Conservation (phyloP, 2,329 filamentous ascomycete genomes). For the Trichophyton schoenleinii region DNA sequence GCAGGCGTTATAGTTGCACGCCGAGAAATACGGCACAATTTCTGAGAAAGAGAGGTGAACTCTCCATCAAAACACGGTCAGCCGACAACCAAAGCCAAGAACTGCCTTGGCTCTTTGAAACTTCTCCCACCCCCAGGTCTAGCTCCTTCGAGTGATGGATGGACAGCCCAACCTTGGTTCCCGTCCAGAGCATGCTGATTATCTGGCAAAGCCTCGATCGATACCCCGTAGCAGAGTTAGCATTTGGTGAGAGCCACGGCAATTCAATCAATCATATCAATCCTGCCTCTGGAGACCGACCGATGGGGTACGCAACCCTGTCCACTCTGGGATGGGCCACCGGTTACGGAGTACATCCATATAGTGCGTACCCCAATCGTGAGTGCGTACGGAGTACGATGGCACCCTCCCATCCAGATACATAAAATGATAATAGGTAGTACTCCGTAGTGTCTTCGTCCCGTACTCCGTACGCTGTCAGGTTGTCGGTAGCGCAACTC, state of each 20-base stretch:
- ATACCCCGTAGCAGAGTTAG: background rate
- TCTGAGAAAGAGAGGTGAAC: background rate
- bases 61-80: conserved; percentile 5
- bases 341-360: background rate
- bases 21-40: conserved; percentile 11
- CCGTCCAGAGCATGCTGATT: background rate
- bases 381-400: background rate
- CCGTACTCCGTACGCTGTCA: too few relatives aligned
- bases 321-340: background rate
- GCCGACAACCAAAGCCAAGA: conserved; percentile 6
- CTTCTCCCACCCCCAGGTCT: background rate
- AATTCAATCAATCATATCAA: background rate
- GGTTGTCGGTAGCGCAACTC: background rate
- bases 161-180: background rate
- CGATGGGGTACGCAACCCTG: background rate
- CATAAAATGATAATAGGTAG: background rate
- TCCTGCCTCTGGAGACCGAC: background rate
- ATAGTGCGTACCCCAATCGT: background rate
- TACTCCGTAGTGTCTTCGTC: background rate
- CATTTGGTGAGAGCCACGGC: background rate
- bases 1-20: conserved; percentile 23
- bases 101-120: conserved; percentile 4
- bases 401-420: background rate
- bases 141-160: conserved; percentile 2
- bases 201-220: background rate